Percentiles rank a stretch among this genome's conserved stretches.
Conservation (phyloP, 1,139 yeast genomes). For the Taiozyma sp. region DNA sequence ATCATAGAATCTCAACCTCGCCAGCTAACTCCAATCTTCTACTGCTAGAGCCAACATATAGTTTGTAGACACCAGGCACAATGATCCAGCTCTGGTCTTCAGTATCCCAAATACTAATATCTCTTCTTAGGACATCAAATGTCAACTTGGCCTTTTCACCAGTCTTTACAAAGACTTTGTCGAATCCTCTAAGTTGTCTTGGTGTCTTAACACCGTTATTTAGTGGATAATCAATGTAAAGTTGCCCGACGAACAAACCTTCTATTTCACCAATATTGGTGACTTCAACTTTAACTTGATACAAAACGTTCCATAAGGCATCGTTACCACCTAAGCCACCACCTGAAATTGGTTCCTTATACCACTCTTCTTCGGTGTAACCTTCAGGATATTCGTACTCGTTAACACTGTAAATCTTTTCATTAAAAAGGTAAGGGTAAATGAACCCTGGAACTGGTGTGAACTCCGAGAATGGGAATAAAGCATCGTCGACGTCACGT, state of each 20-base stretch:
- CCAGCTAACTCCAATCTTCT: conserved; percentile 40
- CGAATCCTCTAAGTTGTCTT: conserved; percentile 52
- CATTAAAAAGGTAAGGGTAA: conserved; percentile 46
- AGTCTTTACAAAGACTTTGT: conserved; percentile 45
- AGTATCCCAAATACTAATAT: conserved; percentile 56
- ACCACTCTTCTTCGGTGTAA: conserved; percentile 37
- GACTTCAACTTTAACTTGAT: conserved; percentile 42
- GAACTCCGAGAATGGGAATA: conserved; percentile 50
- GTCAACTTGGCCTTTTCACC: conserved; percentile 35
- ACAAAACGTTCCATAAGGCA: conserved; percentile 39
- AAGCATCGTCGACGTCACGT: conserved; percentile 51
- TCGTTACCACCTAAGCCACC: conserved; percentile 54
- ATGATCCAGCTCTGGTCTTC: conserved; percentile 56
- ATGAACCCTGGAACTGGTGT: conserved; percentile 48
- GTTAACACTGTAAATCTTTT: conserved; percentile 34
- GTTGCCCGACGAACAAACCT: conserved; percentile 52
- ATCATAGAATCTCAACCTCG: conserved; percentile 18
- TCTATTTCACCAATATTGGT: conserved; percentile 44
- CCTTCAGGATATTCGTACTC: conserved; percentile 51
- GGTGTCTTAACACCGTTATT: conserved; percentile 35
- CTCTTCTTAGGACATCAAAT: conserved; percentile 48
- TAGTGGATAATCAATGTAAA: conserved; percentile 53
- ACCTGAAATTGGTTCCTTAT: conserved; percentile 35
- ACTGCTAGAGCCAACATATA: conserved; percentile 50
- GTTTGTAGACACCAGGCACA: conserved; percentile 50